Evolutionary conservation across 1,284 basidiomycete species (phyloP), one percentile per base, ranked within the genome.

Genomic region (Fomitopsis schrenkii): DNA sequence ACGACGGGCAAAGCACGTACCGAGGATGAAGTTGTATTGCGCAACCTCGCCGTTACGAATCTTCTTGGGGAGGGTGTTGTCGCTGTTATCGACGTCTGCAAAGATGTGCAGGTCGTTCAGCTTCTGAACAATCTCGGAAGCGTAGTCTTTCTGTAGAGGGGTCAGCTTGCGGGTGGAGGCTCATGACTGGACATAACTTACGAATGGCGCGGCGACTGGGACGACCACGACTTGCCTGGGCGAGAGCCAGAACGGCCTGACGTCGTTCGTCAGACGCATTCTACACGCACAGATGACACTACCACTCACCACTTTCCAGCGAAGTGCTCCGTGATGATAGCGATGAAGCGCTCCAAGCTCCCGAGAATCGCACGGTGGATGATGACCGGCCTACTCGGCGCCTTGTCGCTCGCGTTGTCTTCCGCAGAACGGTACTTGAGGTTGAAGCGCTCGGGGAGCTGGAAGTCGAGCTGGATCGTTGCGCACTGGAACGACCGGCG

Each of bases 381-480:
- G 83, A 99, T 98, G 68, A 99, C 97, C 5, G 97, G 97, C 55
- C 96, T 81, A 42, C 84, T 78, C 19, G 85, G 82, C 22, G 88
- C 80, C 64, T 80, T 83, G 66, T 87, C 85, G 56, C 78, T 80
- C 14, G 80, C 77, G 19, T 80, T 78, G 62, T 90, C 89, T 58
- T 89, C 88, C 17, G 86, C 83, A 5, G 88, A 87, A 46, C 95
- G 91, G 79, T 95, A 99, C 72, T 91, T 91, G 65, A 99, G 84
- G 76, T 97, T 91, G 83, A 99, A 99, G 56, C 95, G 90, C 72
- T 98, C 91, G n/a, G 97, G 97, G 9, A 99, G 86, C 77, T 99
- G 95, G 87, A 98, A 99, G 80, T 99, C 97, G 66, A 99, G 92
- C 77, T 99, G 93, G 75, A 99, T 98, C 4, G 97, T 99, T 52